Evolutionary conservation across 2,329 filamentous ascomycete genomes (phyloP).

Genomic region (Laburnicola sp.): DNA sequence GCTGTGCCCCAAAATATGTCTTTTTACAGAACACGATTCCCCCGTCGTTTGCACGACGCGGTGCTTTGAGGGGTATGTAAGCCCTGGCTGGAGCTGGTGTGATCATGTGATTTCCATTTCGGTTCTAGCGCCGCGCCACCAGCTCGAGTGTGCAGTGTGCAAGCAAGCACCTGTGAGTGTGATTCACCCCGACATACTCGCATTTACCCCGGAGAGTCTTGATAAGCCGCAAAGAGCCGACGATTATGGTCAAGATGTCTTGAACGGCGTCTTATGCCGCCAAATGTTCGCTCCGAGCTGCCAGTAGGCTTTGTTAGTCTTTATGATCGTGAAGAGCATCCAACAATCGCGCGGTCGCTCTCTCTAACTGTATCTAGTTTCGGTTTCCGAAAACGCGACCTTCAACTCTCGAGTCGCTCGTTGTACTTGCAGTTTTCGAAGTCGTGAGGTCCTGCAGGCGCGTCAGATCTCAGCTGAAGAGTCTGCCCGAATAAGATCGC

Average conservation of each 20-base stretch:
- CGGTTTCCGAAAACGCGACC: conserved; percentile 3
- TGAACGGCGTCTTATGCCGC: not conserved
- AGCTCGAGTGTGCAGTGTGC: no score
- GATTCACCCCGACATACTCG: no score
- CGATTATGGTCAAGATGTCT: not conserved
- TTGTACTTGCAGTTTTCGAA: not conserved
- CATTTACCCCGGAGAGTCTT: not conserved
- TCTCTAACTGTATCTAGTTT: not conserved
- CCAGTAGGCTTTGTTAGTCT: not conserved
- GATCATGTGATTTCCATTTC: no score
- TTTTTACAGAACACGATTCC: no score
- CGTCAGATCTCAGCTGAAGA: not conserved
- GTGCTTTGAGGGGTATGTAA: no score
- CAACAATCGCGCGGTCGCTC: conserved; percentile 1
- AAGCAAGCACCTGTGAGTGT: no score
- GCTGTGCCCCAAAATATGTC: no score
- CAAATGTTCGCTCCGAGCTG: not conserved
- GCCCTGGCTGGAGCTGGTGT: no score
- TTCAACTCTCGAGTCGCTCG: not conserved
- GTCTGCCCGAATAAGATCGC: conserved; percentile 3
- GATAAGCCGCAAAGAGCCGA: not conserved
- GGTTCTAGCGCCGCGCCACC: no score
- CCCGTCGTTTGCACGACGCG: no score
- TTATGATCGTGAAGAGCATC: not conserved
- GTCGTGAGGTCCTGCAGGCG: not conserved